Evolutionary conservation across 2,329 filamentous ascomycete genomes (phyloP).

Genomic region (Alternaria burnsii): DNA sequence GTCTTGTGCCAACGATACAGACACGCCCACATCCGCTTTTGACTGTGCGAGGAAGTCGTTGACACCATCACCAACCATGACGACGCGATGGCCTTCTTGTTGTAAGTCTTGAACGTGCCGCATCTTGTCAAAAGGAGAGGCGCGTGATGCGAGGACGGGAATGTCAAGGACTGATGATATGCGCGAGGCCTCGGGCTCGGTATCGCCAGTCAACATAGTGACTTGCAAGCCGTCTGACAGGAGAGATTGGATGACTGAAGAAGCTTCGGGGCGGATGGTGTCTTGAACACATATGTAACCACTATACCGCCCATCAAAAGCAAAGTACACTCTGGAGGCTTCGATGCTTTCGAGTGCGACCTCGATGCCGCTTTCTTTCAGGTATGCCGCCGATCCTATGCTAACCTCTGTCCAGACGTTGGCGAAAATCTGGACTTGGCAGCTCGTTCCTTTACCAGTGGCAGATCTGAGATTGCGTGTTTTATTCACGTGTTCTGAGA

Average conservation of each 20-base stretch:
- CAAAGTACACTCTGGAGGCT: neutral
- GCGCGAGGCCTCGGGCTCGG: constrained; percentile 2
- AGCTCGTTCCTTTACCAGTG: neutral
- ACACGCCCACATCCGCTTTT: constrained; percentile 14
- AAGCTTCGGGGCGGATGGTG: neutral
- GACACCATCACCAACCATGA: constrained; percentile 16
- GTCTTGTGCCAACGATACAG: constrained; percentile 13
- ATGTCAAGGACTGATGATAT: constrained; percentile 11
- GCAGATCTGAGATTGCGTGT: neutral
- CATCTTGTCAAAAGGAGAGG: constrained; percentile 15
- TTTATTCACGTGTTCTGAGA: neutral
- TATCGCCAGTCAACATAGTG: constrained; percentile 16
- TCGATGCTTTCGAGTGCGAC: neutral
- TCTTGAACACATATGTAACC: neutral
- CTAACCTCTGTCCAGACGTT: neutral
- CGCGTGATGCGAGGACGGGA: constrained; percentile 10
- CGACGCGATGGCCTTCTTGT: constrained; percentile 7
- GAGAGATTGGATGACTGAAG: neutral
- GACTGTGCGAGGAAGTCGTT: constrained; percentile 15
- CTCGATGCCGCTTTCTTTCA: neutral
- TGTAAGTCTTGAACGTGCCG: constrained; percentile 8
- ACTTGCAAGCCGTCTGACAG: neutral
- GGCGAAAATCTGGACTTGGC: neutral
- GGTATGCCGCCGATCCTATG: neutral
- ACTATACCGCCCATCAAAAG: neutral